phyloP scores from a whole-genome alignment of 208 protist genomes.

The Willaertia magna region DNA sequence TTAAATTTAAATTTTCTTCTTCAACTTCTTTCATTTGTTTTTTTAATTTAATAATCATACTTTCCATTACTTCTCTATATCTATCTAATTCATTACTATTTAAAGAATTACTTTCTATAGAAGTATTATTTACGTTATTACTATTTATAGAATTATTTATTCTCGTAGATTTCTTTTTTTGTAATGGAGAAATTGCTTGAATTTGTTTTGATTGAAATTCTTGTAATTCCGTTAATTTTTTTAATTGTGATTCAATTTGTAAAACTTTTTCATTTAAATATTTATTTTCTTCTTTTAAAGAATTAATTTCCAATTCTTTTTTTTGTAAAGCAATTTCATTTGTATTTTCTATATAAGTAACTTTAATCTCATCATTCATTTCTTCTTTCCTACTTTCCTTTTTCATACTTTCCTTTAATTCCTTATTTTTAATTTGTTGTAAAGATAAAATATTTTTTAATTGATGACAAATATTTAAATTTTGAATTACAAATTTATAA shows the following conservation, averaged over 20 bases:
- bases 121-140: too few species aligned
- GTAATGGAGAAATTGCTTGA: background rate
- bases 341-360: background rate
- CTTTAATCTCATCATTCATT: too few species aligned
- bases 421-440: too few species aligned
- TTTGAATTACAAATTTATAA: background rate
- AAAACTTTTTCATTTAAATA: background rate
- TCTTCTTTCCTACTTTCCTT: too few species aligned
- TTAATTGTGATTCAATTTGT: background rate
- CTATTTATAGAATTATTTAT: background rate
- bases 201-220: background rate
- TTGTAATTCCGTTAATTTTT: background rate
- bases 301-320: background rate
- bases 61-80: background rate
- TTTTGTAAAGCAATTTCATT: background rate
- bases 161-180: background rate
- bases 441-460: background rate
- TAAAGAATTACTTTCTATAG: too few species aligned
- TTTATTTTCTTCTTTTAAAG: background rate
- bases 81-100: background rate
- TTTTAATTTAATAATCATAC: background rate
- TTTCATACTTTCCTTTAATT: too few species aligned
- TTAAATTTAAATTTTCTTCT: background rate
- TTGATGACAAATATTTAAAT: background rate
- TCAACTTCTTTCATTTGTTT: background rate